Conservation (phyloP, 2,329 filamentous ascomycete species). For the Juglanconis sp. region DNA sequence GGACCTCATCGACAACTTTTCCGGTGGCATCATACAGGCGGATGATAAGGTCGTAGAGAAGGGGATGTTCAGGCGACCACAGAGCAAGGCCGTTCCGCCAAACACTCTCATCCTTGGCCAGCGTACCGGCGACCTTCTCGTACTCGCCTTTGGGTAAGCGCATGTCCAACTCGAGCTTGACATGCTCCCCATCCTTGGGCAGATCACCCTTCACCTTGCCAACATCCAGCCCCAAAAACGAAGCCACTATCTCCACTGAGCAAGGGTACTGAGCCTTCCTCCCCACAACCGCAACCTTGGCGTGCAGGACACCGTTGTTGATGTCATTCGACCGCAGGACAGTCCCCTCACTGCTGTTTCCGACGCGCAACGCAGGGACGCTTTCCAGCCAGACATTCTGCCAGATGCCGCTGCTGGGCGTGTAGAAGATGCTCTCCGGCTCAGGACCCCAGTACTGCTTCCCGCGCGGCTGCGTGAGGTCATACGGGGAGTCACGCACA, state of each 20-base stretch:
- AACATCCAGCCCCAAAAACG: conserved; percentile 46
- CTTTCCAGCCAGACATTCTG: conserved; percentile 56
- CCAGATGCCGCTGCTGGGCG: conserved; percentile 56
- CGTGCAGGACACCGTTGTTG: conserved; percentile 46
- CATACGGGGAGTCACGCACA: conserved; percentile 61
- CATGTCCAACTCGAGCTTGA: conserved; percentile 45
- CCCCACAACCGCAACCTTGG: conserved; percentile 46
- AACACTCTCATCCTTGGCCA: conserved; percentile 31
- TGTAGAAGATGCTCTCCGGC: conserved; percentile 60
- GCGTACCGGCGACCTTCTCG: conserved; percentile 33
- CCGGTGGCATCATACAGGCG: conserved; percentile 44
- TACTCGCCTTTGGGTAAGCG: conserved; percentile 34
- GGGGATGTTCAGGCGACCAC: conserved; percentile 58
- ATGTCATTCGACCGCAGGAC: conserved; percentile 55
- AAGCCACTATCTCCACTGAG: conserved; percentile 51
- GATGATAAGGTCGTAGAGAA: conserved; percentile 54
- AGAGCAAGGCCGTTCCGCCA: conserved; percentile 58
- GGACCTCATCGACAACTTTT: conserved; percentile 50
- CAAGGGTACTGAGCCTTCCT: conserved; percentile 44
- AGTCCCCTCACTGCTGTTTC: conserved; percentile 55
- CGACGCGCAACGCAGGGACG: conserved; percentile 50
- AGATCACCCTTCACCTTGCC: conserved; percentile 41
- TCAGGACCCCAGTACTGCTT: conserved; percentile 65
- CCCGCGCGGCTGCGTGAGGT: conserved; percentile 62
- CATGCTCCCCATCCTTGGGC: conserved; percentile 47